Percentiles rank a stretch among this genome's conserved stretches.
Conservation (phyloP, 345 rosid genomes). For the Gossypioides kirkii region DNA sequence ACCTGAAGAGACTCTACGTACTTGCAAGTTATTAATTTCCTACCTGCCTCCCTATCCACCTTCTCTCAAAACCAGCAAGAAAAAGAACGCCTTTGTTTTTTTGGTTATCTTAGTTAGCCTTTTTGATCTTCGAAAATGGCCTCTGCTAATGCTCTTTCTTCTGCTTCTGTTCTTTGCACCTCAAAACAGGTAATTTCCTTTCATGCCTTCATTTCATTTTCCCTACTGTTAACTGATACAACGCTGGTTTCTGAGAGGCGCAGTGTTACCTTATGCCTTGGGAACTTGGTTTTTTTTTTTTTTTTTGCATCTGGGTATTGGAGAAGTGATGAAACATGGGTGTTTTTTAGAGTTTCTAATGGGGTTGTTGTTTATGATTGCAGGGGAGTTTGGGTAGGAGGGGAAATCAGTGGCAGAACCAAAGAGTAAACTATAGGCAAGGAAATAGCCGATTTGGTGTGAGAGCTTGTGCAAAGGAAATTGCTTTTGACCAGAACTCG, state of each 20-base stretch:
- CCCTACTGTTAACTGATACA: background rate
- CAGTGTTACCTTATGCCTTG: background rate
- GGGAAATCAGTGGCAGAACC: slow-evolving; percentile 45
- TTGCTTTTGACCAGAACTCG: slow-evolving; percentile 80
- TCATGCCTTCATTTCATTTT: background rate
- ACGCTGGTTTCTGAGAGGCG: background rate
- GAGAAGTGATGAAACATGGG: background rate
- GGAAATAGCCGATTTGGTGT: slow-evolving; percentile 52
- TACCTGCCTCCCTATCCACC: slow-evolving; percentile 34
- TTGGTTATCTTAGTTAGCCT: background rate
- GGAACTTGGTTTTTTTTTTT: background rate
- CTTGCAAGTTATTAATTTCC: background rate
- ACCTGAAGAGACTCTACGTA: slow-evolving; percentile 6
- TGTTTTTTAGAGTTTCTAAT: background rate
- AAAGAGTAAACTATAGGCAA: slow-evolving; percentile 47
- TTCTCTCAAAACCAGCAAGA: background rate
- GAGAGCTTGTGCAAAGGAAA: slow-evolving; percentile 77
- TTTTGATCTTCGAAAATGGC: slow-evolving; percentile 39
- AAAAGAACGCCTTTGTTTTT: background rate
- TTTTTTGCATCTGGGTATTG: background rate
- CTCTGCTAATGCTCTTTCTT: slow-evolving; percentile 66
- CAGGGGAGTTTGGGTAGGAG: slow-evolving; percentile 50
- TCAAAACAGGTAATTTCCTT: slow-evolving; percentile 50
- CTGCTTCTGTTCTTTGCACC: slow-evolving; percentile 64
- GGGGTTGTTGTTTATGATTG: background rate